These are phyloP conservation scores for Pterulicium gracile DNA, from an alignment of 1,284 basidiomycete genomes.

Conservation along the genomic window DNA sequence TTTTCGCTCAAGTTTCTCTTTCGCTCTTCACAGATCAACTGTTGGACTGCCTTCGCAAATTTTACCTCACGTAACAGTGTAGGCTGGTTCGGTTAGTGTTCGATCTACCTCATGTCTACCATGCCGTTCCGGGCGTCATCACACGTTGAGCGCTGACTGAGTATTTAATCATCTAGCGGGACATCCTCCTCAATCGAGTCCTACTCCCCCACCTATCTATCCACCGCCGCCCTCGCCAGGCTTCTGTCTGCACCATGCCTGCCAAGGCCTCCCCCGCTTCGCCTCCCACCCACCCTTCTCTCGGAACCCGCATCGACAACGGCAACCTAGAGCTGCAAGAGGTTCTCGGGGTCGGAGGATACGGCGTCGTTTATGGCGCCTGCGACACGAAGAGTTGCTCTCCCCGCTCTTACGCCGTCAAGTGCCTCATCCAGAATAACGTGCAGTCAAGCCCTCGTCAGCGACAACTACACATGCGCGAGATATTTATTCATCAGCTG, in stretches of 20 bases:
- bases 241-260: constrained; percentile 30
- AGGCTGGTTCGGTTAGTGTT: neutral
- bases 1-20: no score
- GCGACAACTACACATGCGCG: constrained; percentile 64
- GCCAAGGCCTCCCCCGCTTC: constrained; percentile 35
- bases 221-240: constrained; percentile 13
- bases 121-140: constrained; percentile 1
- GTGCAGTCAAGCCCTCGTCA: constrained; percentile 48
- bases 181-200: constrained; percentile 24
- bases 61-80: constrained; percentile 1
- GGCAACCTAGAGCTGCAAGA: constrained; percentile 80
- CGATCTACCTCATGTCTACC: constrained; percentile 3
- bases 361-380: constrained; percentile 93
- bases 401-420: constrained; percentile 76
- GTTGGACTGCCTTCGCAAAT: neutral
- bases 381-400: constrained; percentile 47
- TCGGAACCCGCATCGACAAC: constrained; percentile 74
- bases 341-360: constrained; percentile 89
- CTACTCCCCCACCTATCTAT: constrained; percentile 22
- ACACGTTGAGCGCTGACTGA: constrained; percentile 6
- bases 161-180: constrained; percentile 16
- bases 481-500: constrained; percentile 81
- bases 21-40: no score
- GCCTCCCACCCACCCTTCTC: constrained; percentile 48
- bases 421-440: constrained; percentile 66